Conservation (phyloP, 139 green algal genomes). For the Zygnema circumcarinatum region DNA sequence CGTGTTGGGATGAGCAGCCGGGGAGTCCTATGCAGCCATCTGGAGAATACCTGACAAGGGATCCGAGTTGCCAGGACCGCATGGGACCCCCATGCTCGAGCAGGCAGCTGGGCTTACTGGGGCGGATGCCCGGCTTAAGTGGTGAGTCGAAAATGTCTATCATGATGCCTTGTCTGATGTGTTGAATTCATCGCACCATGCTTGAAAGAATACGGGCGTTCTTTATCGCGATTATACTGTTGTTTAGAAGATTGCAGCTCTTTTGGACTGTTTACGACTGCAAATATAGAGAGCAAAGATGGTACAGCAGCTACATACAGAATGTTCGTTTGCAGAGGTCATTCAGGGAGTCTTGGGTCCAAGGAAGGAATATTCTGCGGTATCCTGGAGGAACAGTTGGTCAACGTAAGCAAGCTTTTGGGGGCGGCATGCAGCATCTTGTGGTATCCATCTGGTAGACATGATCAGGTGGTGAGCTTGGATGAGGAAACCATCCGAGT, state of each 20-base stretch:
- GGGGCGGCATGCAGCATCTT: constrained; percentile 33
- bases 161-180: neutral
- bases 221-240: too few relatives aligned
- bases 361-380: too few relatives aligned
- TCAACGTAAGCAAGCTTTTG: too few relatives aligned
- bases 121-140: neutral
- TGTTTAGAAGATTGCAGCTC: too few relatives aligned
- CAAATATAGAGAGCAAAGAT: too few relatives aligned
- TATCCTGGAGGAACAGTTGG: too few relatives aligned
- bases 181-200: too few relatives aligned
- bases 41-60: constrained; percentile 16
- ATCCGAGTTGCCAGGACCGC: neutral
- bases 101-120: neutral
- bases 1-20: neutral
- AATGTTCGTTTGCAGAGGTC: too few relatives aligned
- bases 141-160: neutral
- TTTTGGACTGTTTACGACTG: too few relatives aligned
- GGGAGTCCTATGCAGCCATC: constrained; percentile 21
- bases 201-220: too few relatives aligned
- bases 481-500: constrained; percentile 31
- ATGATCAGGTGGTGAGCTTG: constrained; percentile 20
- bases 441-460: constrained; percentile 20
- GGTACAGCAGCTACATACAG: too few relatives aligned
- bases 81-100: neutral
- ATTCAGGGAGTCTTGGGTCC: too few relatives aligned